Evolutionary conservation across 352 stramenopile species (phyloP).

Genomic region (Pythium rhizo-oryzae): DNA sequence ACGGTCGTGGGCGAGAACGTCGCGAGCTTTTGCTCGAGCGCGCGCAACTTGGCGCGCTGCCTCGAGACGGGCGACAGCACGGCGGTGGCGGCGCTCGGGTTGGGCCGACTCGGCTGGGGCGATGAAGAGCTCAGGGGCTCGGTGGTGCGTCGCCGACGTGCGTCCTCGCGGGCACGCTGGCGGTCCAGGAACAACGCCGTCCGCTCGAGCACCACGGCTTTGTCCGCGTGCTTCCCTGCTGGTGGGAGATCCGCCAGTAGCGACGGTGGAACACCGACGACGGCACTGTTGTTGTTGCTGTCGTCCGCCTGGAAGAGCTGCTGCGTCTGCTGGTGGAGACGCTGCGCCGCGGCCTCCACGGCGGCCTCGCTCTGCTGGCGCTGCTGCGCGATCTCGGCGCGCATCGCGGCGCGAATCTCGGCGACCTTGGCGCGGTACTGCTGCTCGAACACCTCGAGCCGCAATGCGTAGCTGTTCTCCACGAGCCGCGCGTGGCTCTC

Average conservation of each 20-base stretch:
- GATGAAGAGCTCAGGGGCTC: not conserved
- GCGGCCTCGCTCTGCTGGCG: slow-evolving; percentile 39
- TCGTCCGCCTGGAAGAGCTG: slow-evolving; percentile 27
- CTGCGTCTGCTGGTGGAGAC: slow-evolving; percentile 53
- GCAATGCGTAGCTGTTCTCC: slow-evolving; percentile 56
- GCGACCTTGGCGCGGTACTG: slow-evolving; percentile 58
- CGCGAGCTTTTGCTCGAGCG: slow-evolving; percentile 57
- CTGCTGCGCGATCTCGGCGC: slow-evolving; percentile 47
- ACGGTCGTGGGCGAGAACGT: slow-evolving; percentile 53
- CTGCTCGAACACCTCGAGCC: slow-evolving; percentile 63
- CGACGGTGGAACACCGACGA: not conserved
- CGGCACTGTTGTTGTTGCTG: not conserved
- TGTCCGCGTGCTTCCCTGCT: not conserved
- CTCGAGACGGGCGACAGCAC: slow-evolving; percentile 44
- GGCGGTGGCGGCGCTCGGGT: not conserved
- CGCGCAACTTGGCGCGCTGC: slow-evolving; percentile 57
- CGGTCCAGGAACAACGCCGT: slow-evolving; percentile 15
- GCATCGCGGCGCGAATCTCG: slow-evolving; percentile 58
- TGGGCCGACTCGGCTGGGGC: too few species aligned
- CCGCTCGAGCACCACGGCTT: slow-evolving; percentile 8
- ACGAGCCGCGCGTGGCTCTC: slow-evolving; percentile 51
- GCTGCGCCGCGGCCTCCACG: slow-evolving; percentile 45
- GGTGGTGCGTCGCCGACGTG: not conserved
- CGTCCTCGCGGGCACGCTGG: slow-evolving; percentile 15
- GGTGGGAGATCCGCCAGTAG: not conserved